These are phyloP conservation scores for Microsporum audouinii DNA, from an alignment of 2,329 filamentous ascomycete species.

Conservation along the genomic window DNA sequence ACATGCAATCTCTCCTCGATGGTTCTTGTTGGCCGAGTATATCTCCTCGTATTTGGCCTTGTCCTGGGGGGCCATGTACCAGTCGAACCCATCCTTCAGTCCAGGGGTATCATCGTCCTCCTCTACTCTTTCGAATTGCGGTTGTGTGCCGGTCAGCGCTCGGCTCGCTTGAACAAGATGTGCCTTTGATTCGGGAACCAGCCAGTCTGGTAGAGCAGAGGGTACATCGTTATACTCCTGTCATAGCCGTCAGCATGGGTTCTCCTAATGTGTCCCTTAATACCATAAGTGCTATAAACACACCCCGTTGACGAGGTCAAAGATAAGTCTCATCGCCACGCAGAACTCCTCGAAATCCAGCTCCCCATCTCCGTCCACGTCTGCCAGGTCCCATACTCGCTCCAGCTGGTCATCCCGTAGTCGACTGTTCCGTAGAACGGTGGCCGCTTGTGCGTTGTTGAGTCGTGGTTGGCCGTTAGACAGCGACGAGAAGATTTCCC, in stretches of 20 bases:
- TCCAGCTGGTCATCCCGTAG: conserved; percentile 78
- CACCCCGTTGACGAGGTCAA: conserved; percentile 92
- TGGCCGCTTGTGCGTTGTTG: conserved; percentile 57
- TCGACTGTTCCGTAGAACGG: conserved; percentile 61
- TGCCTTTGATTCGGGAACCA: conserved; percentile 88
- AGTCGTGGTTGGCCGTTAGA: conserved; percentile 53
- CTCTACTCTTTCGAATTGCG: conserved; percentile 74
- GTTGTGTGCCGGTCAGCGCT: conserved; percentile 65
- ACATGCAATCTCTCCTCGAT: conserved; percentile 74
- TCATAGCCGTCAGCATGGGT: background rate
- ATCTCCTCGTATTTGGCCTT: conserved; percentile 95
- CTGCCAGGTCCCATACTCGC: conserved; percentile 90
- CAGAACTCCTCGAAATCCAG: conserved; percentile 99
- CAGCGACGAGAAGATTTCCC: conserved; percentile 66
- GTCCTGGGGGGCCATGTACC: conserved; percentile 94
- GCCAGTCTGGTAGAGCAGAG: conserved; percentile 76
- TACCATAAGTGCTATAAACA: conserved; percentile 17
- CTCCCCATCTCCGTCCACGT: conserved; percentile 94
- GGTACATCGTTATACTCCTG: conserved; percentile 91
- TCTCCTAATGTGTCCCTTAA: background rate
- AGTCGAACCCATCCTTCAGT: conserved; percentile 93
- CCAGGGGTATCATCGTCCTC: conserved; percentile 68
- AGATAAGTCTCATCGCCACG: conserved; percentile 95
- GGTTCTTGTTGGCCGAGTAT: conserved; percentile 82
- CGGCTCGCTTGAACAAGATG: conserved; percentile 76